Percentiles rank a stretch among this genome's conserved stretches.
These are phyloP conservation scores for Phlyctochytrium planicorne DNA, from an alignment of 192 early-diverging fungal species.

Conservation along the genomic window DNA sequence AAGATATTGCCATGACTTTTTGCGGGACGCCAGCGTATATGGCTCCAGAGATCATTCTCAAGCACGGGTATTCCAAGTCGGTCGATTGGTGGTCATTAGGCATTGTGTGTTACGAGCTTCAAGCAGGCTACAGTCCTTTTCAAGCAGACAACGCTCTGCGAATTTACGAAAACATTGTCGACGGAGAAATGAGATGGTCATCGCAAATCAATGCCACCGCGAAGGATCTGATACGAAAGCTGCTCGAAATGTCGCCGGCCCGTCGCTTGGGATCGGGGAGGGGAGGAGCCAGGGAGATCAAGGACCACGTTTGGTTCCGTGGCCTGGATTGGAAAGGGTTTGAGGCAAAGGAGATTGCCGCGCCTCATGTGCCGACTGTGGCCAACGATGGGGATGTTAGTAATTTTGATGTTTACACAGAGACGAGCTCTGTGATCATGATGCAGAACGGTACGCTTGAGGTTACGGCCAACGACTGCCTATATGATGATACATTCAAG, in stretches of 20 bases:
- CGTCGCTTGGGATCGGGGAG: conserved; percentile 33
- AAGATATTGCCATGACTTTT: conserved; percentile 48
- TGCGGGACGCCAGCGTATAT: conserved; percentile 80
- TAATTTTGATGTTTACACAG: conserved; percentile 40
- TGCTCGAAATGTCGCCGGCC: conserved; percentile 19
- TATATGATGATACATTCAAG: conserved; percentile 27
- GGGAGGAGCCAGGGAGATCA: conserved; percentile 38
- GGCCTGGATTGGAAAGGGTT: conserved; percentile 33
- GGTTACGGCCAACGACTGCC: conserved; percentile 17
- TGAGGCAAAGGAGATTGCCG: conserved; percentile 33
- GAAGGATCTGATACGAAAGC: conserved; percentile 20
- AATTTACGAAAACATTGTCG: conserved; percentile 43
- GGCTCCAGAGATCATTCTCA: conserved; percentile 42
- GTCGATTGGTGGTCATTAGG: conserved; percentile 49
- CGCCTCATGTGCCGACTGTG: conserved; percentile 41
- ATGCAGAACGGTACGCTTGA: conserved; percentile 22
- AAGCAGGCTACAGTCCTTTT: conserved; percentile 44
- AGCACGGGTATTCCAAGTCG: conserved; percentile 37
- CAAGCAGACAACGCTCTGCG: conserved; percentile 29
- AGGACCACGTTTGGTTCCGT: conserved; percentile 31
- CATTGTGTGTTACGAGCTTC: conserved; percentile 43
- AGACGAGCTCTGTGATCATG: conserved; percentile 24
- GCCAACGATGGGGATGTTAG: conserved; percentile 33
- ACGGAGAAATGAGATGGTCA: conserved; percentile 27
- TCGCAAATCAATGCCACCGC: conserved; percentile 26